phyloP scores from a whole-genome alignment of 176 grass and related monocot genomes.

The Urochloa ruziziensis region DNA sequence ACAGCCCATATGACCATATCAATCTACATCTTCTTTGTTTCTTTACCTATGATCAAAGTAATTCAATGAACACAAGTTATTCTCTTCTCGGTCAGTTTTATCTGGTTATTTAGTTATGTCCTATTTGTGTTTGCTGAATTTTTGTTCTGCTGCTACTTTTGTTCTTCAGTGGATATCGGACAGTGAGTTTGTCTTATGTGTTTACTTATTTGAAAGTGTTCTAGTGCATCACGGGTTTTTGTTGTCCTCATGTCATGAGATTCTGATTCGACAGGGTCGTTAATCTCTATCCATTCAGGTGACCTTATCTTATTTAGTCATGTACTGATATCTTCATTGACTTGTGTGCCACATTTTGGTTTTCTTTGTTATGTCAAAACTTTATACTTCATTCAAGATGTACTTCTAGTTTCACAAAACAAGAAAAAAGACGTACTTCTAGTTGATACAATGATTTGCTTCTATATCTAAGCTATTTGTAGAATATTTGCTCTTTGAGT shows the following conservation, averaged over 20 bases:
- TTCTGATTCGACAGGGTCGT: not conserved
- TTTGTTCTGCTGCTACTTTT: not conserved
- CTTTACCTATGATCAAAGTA: not conserved
- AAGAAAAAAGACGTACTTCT: too few relatives aligned
- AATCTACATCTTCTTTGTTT: not conserved
- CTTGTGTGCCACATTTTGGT: not conserved
- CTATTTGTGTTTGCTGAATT: not conserved
- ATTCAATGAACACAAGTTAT: not conserved
- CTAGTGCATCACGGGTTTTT: not conserved
- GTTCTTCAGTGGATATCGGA: constrained; percentile 16
- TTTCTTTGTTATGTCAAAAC: not conserved
- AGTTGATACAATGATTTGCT: constrained; percentile 1
- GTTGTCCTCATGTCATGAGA: not conserved
- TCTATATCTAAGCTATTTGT: not conserved
- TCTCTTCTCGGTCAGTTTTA: not conserved
- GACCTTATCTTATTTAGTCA: not conserved
- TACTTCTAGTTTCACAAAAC: too few relatives aligned
- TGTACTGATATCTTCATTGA: not conserved
- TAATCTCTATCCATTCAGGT: not conserved
- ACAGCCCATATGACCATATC: not conserved
- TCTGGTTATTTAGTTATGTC: not conserved
- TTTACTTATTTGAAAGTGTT: not conserved
- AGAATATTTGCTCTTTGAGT: not conserved
- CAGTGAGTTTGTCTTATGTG: too few relatives aligned
- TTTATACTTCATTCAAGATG: not conserved